These are phyloP conservation scores for Penicillium italicum DNA, from an alignment of 2,329 filamentous ascomycete species.

Conservation along the genomic window DNA sequence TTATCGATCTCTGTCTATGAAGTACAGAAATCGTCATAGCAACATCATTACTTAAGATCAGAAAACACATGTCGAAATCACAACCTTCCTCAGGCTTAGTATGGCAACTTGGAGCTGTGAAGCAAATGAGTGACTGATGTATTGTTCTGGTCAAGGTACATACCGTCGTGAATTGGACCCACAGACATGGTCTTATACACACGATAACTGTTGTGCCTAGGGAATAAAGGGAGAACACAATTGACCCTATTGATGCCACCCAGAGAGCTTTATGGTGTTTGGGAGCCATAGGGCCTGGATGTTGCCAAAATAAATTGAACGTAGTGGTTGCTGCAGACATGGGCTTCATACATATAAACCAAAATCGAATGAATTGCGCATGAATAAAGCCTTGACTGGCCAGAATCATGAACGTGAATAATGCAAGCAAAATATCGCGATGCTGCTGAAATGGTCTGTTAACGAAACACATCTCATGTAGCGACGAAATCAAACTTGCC, in stretches of 20 bases:
- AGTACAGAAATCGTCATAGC: neutral
- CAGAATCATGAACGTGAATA: no score
- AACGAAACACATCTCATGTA: no score
- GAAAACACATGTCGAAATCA: neutral
- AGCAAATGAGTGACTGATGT: neutral
- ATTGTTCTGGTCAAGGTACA: neutral
- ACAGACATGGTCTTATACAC: neutral
- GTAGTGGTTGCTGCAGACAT: no score
- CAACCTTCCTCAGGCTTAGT: neutral
- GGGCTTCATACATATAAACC: no score
- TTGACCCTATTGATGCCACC: neutral
- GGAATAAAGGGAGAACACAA: neutral
- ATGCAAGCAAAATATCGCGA: no score
- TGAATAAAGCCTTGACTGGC: no score
- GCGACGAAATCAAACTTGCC: no score
- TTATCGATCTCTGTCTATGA: neutral
- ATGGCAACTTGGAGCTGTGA: neutral
- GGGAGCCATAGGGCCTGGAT: no score
- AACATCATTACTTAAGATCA: neutral
- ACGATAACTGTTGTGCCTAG: neutral
- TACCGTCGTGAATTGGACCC: neutral
- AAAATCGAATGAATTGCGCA: no score
- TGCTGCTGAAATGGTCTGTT: no score
- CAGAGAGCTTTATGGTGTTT: neutral
- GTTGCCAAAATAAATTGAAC: no score